These are phyloP conservation scores for Aspergillus felis DNA, from an alignment of 2,329 filamentous ascomycete genomes.

Conservation along the genomic window DNA sequence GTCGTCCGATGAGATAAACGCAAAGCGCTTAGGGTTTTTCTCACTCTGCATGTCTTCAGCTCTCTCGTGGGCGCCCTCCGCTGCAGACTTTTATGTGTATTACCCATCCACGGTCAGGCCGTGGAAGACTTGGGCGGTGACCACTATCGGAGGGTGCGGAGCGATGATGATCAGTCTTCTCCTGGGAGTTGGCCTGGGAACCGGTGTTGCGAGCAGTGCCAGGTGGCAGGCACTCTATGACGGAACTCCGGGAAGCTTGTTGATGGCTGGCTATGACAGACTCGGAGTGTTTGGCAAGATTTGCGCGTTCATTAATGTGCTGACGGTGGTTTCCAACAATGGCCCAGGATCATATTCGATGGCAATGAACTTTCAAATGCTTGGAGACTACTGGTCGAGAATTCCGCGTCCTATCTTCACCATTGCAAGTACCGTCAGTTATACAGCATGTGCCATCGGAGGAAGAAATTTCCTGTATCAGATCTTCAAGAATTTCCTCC, in stretches of 20 bases:
- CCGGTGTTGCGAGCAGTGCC: constrained; percentile 31
- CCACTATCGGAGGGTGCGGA: constrained; percentile 32
- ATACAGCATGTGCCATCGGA: constrained; percentile 42
- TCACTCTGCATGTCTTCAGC: constrained; percentile 34
- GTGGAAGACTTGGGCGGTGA: constrained; percentile 36
- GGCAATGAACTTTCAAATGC: constrained; percentile 43
- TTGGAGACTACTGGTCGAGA: constrained; percentile 34
- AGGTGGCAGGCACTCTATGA: constrained; percentile 17
- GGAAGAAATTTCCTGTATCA: constrained; percentile 42
- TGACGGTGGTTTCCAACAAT: constrained; percentile 44
- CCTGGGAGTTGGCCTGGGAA: constrained; percentile 41
- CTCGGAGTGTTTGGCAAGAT: constrained; percentile 43
- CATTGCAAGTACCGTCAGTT: constrained; percentile 38
- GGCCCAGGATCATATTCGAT: constrained; percentile 44
- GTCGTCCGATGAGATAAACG: constrained; percentile 25
- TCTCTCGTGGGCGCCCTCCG: constrained; percentile 33
- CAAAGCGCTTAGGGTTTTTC: constrained; percentile 36
- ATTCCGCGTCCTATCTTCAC: constrained; percentile 44
- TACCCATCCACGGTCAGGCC: constrained; percentile 36
- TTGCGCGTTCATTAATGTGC: constrained; percentile 41
- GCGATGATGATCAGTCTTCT: constrained; percentile 35
- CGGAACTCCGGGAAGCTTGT: constrained; percentile 32
- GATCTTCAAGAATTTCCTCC: constrained; percentile 44
- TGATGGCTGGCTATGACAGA: constrained; percentile 36
- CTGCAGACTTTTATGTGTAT: constrained; percentile 45